Conservation (phyloP, 805 yeast genomes). For the Maudiozyma turicensis region DNA sequence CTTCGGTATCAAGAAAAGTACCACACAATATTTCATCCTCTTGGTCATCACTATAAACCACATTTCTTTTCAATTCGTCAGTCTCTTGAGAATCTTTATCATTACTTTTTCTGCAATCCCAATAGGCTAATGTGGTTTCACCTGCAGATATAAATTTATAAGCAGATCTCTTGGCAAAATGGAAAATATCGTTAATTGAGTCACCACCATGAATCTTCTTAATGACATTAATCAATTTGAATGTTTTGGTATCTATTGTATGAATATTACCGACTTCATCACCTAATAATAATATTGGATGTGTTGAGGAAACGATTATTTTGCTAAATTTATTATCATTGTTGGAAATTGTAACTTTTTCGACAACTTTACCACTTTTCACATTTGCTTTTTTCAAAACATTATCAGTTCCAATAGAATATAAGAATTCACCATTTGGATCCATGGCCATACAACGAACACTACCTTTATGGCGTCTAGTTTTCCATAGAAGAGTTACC, state of each 20-base stretch:
- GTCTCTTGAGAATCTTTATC: constrained; percentile 18
- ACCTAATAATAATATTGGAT: constrained; percentile 42
- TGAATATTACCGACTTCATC: constrained; percentile 60
- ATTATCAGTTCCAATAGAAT: constrained; percentile 71
- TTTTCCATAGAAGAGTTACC: constrained; percentile 54
- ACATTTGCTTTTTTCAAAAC: constrained; percentile 65
- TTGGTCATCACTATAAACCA: constrained; percentile 68
- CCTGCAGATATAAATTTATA: constrained; percentile 77
- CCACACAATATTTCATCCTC: constrained; percentile 85
- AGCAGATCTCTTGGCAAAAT: constrained; percentile 53
- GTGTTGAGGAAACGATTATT: constrained; percentile 28
- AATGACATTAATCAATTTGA: constrained; percentile 42
- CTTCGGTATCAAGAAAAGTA: constrained; percentile 53
- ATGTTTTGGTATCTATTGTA: constrained; percentile 50
- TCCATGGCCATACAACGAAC: constrained; percentile 65
- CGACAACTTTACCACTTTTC: constrained; percentile 64
- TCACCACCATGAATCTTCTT: constrained; percentile 57
- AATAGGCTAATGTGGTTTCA: constrained; percentile 66
- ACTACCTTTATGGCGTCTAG: constrained; percentile 84
- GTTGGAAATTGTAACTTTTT: constrained; percentile 31
- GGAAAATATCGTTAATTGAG: constrained; percentile 64
- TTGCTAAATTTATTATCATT: constrained; percentile 26
- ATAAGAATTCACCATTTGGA: constrained; percentile 40
- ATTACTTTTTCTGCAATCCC: constrained; percentile 58
- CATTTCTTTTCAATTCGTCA: constrained; percentile 37